These are phyloP conservation scores for Paxillus ammoniavirescens DNA, from an alignment of 768 basidiomycete species.

Conservation along the genomic window DNA sequence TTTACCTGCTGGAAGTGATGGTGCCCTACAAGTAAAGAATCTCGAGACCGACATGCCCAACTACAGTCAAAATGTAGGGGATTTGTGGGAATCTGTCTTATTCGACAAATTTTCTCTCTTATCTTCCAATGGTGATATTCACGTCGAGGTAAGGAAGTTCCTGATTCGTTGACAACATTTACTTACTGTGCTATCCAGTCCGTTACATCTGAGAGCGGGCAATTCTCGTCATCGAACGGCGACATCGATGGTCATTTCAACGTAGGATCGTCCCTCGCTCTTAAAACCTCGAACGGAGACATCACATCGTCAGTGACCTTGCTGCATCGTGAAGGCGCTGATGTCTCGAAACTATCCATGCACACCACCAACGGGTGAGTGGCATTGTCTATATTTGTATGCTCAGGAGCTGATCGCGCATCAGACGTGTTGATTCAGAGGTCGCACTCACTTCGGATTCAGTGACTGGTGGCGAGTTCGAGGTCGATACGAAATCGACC, in stretches of 20 bases:
- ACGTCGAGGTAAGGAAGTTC: slow-evolving; percentile 29
- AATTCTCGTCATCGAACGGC: slow-evolving; percentile 42
- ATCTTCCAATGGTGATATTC: slow-evolving; percentile 36
- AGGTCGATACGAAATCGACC: slow-evolving; percentile 27
- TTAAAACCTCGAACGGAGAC: slow-evolving; percentile 38
- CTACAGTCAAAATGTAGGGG: slow-evolving; percentile 36
- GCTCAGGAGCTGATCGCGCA: slow-evolving; percentile 2
- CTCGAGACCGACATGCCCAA: slow-evolving; percentile 44
- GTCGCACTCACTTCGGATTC: slow-evolving; percentile 32
- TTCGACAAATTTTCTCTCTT: slow-evolving; percentile 38
- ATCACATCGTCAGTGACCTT: slow-evolving; percentile 41
- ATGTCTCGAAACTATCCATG: slow-evolving; percentile 31
- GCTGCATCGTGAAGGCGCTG: slow-evolving; percentile 22
- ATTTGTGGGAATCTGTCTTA: slow-evolving; percentile 31
- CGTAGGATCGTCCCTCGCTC: slow-evolving; percentile 31
- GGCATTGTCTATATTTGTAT: background rate
- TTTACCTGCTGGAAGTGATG: slow-evolving; percentile 32
- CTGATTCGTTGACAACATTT: background rate
- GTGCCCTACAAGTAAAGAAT: slow-evolving; percentile 34
- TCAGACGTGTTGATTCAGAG: slow-evolving; percentile 20
- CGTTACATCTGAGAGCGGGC: slow-evolving; percentile 25
- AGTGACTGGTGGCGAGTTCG: slow-evolving; percentile 31
- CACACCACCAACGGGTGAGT: slow-evolving; percentile 44
- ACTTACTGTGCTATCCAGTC: slow-evolving; percentile 26
- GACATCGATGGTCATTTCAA: slow-evolving; percentile 44